A percentile compares a stretch with the other conserved stretches of the same genome.
Evolutionary conservation across 306 rosid genomes (phyloP).

Genomic region (Corylus heterophylla): DNA sequence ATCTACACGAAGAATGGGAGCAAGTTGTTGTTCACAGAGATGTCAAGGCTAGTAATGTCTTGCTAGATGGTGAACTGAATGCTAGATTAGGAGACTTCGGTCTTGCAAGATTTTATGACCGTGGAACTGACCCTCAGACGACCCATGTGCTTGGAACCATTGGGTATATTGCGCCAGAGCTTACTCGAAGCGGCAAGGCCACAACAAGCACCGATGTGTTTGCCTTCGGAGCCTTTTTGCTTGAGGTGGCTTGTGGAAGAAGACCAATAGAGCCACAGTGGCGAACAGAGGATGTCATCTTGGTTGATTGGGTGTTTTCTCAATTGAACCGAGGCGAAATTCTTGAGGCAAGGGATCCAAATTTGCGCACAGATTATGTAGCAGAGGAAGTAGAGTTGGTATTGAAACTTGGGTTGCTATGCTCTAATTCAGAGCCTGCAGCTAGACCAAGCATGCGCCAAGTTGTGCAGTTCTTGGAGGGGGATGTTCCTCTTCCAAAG

Average conservation of each 20-base stretch:
- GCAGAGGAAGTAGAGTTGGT: too few species aligned
- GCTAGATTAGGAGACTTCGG: slow-evolving; percentile 42
- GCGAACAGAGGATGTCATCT: slow-evolving; percentile 31
- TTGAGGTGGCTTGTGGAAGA: slow-evolving; percentile 39
- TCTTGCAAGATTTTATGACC: slow-evolving; percentile 37
- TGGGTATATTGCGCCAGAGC: slow-evolving; percentile 38
- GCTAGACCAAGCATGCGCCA: too few species aligned
- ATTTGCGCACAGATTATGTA: slow-evolving; percentile 41
- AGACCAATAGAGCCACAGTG: slow-evolving; percentile 29
- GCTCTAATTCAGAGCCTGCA: too few species aligned
- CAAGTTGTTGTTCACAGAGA: slow-evolving; percentile 45
- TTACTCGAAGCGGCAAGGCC: slow-evolving; percentile 30
- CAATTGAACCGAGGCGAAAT: slow-evolving; percentile 33
- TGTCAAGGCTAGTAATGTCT: slow-evolving; percentile 37
- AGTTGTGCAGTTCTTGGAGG: too few species aligned
- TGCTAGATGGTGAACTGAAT: slow-evolving; percentile 34
- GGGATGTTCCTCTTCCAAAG: too few species aligned
- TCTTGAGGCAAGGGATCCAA: slow-evolving; percentile 53
- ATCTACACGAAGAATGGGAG: slow-evolving; percentile 35
- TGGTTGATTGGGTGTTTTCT: slow-evolving; percentile 77
- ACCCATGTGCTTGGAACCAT: slow-evolving; percentile 36
- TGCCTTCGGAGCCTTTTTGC: slow-evolving; percentile 38
- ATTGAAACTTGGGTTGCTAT: too few species aligned
- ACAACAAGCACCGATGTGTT: slow-evolving; percentile 33
- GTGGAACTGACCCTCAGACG: slow-evolving; percentile 34